These are phyloP conservation scores for Pythium coloratum DNA, from an alignment of 352 stramenopile genomes.

Conservation along the genomic window DNA sequence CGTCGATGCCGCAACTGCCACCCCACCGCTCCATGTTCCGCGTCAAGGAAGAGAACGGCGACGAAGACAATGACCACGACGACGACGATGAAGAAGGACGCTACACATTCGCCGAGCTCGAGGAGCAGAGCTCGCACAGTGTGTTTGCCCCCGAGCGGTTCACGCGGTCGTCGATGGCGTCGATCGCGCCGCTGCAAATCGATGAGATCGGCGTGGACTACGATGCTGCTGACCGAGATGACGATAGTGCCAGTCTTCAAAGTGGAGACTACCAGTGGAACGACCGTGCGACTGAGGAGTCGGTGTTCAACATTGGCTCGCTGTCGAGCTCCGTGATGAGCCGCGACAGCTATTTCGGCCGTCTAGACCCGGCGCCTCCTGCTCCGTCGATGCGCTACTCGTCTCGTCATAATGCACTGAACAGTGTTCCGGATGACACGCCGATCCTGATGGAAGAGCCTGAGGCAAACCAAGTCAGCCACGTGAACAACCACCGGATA, in stretches of 20 bases:
- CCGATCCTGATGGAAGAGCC: slow-evolving; percentile 26
- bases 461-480: slow-evolving; percentile 23
- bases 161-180: slow-evolving; percentile 25
- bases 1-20: slow-evolving; percentile 13
- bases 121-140: slow-evolving; percentile 30
- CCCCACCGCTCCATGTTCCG: slow-evolving; percentile 15
- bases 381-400: slow-evolving; percentile 7
- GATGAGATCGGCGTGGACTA: slow-evolving; percentile 22
- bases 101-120: slow-evolving; percentile 28
- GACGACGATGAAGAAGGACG: slow-evolving; percentile 20
- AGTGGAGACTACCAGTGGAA: slow-evolving; percentile 25
- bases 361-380: slow-evolving; percentile 1
- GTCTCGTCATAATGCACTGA: slow-evolving; percentile 1
- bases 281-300: slow-evolving; percentile 18
- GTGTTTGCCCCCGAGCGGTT: slow-evolving; percentile 29
- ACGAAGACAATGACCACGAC: slow-evolving; percentile 8
- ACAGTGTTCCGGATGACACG: slow-evolving; percentile 17
- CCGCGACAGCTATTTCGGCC: slow-evolving; percentile 24
- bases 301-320: slow-evolving; percentile 27
- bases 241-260: slow-evolving; percentile 16
- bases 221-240: slow-evolving; percentile 3
- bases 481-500: slow-evolving; percentile 13
- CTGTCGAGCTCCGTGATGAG: slow-evolving; percentile 24
- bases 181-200: slow-evolving; percentile 19
- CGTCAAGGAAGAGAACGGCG: slow-evolving; percentile 10